These are phyloP conservation scores for Capronia americana DNA, from an alignment of 2,329 filamentous ascomycete genomes.

Conservation along the genomic window DNA sequence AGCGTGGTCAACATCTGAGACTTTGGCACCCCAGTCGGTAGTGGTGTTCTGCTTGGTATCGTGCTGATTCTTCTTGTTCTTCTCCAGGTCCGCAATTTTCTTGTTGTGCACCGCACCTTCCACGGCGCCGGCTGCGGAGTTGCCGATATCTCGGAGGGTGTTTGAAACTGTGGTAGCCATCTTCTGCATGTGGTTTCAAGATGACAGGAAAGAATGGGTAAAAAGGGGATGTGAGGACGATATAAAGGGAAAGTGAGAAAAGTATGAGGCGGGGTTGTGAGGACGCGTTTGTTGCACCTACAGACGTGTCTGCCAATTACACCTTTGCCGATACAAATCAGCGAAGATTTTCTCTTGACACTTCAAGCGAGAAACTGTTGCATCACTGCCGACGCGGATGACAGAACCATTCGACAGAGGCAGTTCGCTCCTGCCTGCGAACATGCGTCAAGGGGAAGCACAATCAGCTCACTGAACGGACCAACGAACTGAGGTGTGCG, in stretches of 20 bases:
- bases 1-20: slow-evolving; percentile 79
- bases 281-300: slow-evolving; percentile 14
- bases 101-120: slow-evolving; percentile 33
- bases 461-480: neutral
- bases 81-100: slow-evolving; percentile 59
- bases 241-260: slow-evolving; percentile 20
- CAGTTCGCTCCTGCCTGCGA: neutral
- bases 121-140: slow-evolving; percentile 26
- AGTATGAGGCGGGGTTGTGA: slow-evolving; percentile 9
- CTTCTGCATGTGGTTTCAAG: slow-evolving; percentile 4
- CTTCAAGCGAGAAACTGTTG: slow-evolving; percentile 9
- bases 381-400: slow-evolving; percentile 5
- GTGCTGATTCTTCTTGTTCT: slow-evolving; percentile 59
- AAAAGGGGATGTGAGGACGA: slow-evolving; percentile 9
- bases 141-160: slow-evolving; percentile 25
- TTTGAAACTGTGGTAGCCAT: slow-evolving; percentile 33
- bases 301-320: slow-evolving; percentile 9
- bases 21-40: slow-evolving; percentile 77
- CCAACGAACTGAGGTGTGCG: slow-evolving; percentile 3
- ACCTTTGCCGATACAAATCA: slow-evolving; percentile 13
- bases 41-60: slow-evolving; percentile 67
- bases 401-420: slow-evolving; percentile 4
- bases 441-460: neutral
- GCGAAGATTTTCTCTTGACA: slow-evolving; percentile 2
- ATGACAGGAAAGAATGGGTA: slow-evolving; percentile 4